Percentiles rank a stretch among this genome's conserved stretches.
Evolutionary conservation across 768 basidiomycete species (phyloP).

Genomic region (Fibroporia radiculosa): DNA sequence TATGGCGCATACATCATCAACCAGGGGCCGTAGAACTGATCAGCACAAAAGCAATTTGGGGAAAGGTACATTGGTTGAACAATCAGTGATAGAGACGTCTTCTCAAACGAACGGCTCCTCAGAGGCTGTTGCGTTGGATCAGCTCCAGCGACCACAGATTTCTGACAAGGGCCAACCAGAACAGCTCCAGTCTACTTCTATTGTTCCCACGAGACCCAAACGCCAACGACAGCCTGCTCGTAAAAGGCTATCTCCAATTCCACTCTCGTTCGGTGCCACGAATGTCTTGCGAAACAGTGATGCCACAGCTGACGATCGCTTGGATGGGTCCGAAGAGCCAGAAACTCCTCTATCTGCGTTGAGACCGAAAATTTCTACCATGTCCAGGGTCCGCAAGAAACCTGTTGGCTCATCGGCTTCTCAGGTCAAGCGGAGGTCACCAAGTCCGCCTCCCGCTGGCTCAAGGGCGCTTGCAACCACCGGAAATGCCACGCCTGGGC

Average conservation of each 20-base stretch:
- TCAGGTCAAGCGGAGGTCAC: neutral
- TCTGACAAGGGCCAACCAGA: neutral
- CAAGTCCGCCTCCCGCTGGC: neutral
- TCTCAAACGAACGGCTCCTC: neutral
- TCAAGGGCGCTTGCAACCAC: conserved; percentile 2
- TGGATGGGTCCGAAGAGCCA: conserved; percentile 4
- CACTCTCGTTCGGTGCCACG: neutral
- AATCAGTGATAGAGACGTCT: neutral
- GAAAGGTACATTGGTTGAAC: neutral
- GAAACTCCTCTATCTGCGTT: neutral
- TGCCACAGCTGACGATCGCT: neutral
- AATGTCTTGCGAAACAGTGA: neutral
- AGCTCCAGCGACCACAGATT: neutral
- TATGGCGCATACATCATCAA: neutral
- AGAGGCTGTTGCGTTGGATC: too few relatives aligned
- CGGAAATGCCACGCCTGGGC: conserved; percentile 8
- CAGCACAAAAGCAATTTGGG: neutral
- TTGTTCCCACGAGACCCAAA: neutral
- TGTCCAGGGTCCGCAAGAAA: neutral
- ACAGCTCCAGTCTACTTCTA: neutral
- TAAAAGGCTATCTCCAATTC: neutral
- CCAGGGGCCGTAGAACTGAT: neutral
- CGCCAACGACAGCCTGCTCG: conserved; percentile 6
- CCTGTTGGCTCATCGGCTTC: neutral
- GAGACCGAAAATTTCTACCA: neutral